Evolutionary conservation across 768 basidiomycete species (phyloP).

Genomic region (Kwoniella sp.): DNA sequence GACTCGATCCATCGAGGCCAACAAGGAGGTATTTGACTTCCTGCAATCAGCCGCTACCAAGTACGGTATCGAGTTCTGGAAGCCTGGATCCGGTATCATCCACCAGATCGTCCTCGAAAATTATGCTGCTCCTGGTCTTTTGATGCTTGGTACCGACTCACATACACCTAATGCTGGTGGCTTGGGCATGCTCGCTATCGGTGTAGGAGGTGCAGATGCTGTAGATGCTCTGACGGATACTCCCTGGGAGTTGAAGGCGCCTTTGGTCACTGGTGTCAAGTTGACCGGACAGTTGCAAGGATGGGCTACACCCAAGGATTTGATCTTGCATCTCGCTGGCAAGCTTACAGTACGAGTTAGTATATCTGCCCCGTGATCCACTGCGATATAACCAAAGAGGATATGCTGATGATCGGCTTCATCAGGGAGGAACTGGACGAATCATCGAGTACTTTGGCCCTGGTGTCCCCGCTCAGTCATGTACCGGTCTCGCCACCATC

Average conservation of each 20-base stretch:
- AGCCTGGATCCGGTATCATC: slow-evolving; percentile 76
- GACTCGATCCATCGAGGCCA: slow-evolving; percentile 72
- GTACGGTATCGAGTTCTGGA: slow-evolving; percentile 92
- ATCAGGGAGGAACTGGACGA: slow-evolving; percentile 88
- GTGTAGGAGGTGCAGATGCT: slow-evolving; percentile 93
- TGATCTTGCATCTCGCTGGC: slow-evolving; percentile 91
- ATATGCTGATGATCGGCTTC: not conserved
- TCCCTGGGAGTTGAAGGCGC: slow-evolving; percentile 96
- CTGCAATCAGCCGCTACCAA: slow-evolving; percentile 75
- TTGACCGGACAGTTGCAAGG: slow-evolving; percentile 82
- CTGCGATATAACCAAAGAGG: too few species aligned
- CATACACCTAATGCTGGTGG: slow-evolving; percentile 99
- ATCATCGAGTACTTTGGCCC: slow-evolving; percentile 97
- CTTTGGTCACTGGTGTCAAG: slow-evolving; percentile 76
- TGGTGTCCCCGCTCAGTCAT: slow-evolving; percentile 83
- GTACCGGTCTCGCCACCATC: slow-evolving; percentile 92
- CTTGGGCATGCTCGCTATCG: slow-evolving; percentile 92
- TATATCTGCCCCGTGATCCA: too few species aligned
- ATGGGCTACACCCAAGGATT: slow-evolving; percentile 94
- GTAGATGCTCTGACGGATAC: slow-evolving; percentile 98
- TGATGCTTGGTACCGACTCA: slow-evolving; percentile 79
- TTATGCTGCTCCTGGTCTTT: slow-evolving; percentile 91
- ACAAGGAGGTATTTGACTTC: slow-evolving; percentile 97
- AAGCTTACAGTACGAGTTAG: slow-evolving; percentile 87
- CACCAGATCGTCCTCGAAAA: slow-evolving; percentile 98